Base-by-base conservation (phyloP, 2,329 filamentous ascomycete species). In the Penicillium sp. region DNA sequence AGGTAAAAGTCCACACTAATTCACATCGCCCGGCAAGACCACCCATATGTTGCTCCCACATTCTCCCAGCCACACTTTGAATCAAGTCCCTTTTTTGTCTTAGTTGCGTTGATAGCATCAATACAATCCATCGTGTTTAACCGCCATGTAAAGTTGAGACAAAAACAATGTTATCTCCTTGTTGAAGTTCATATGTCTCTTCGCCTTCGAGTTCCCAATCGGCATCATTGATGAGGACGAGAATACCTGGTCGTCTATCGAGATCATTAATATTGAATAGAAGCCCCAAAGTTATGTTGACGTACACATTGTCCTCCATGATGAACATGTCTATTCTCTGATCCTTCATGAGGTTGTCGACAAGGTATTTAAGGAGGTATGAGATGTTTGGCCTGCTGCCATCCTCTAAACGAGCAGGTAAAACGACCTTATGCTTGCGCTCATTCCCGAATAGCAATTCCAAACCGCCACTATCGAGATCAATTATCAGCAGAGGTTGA, bases 121-220 rank as follows among this genome's bases (percentile, higher is more conserved):
- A 50, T 34, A 26, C 29, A 26, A 39, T 29, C 24, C 32, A 49
- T 51, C 46, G 13, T 44, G 34, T 53, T 55, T 78, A 97, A 58
- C 94, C 94, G 56, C 94, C 94, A 74, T 99, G 94, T 59, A 99
- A 80, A 18, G 94, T 99, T 59, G 92, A 97, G 60, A 99, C 92
- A 76, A 99, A 99, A 63, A 97, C 81, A 65, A 99, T 89, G 70
- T 89, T 93, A 78, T 99, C 94, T 56, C 86, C 84, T 59, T 80
- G 76, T 75, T 93, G 86, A 56, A 99, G 77, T 75, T 92, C 87
- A 71, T 97, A 97, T 63, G 86, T 83, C 71, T 94, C 92, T 76
- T 97, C 93, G 18, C 92, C 94, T 76, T 97, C 94, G 13, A 99
- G 84, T 74, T 97, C 94, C 94, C 94, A 99, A 74, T 99, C 94